Percentiles rank a stretch among this genome's conserved stretches.
Evolutionary conservation across 2,329 filamentous ascomycete species (phyloP).

Genomic region (Capronia americana): DNA sequence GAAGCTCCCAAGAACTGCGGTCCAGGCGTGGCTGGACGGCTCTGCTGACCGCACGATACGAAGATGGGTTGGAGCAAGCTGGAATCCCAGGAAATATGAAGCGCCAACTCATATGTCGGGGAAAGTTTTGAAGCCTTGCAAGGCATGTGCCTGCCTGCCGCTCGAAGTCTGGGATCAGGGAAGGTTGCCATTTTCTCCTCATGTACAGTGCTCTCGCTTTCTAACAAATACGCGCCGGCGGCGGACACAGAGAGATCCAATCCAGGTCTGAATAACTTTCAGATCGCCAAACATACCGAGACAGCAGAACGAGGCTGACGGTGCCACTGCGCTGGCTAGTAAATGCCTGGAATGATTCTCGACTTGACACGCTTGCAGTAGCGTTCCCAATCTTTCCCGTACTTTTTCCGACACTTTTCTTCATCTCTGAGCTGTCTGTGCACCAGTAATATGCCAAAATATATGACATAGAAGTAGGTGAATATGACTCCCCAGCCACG

Average conservation of each 20-base stretch:
- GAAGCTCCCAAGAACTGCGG: conserved; percentile 6
- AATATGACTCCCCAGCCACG: conserved; percentile 84
- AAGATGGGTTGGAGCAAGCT: conserved; percentile 11
- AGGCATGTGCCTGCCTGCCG: not conserved
- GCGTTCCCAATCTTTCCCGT: conserved; percentile 87
- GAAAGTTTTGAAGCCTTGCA: conserved; percentile 11
- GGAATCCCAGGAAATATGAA: not conserved
- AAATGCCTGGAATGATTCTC: conserved; percentile 71
- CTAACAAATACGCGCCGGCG: not conserved
- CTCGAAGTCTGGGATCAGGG: not conserved
- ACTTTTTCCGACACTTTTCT: conserved; percentile 88
- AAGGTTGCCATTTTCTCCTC: not conserved
- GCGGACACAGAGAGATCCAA: not conserved
- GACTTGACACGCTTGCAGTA: conserved; percentile 84
- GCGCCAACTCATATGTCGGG: not conserved
- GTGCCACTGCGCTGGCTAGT: conserved; percentile 12
- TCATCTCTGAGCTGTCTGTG: conserved; percentile 89
- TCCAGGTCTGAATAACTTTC: not conserved
- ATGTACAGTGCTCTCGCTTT: not conserved
- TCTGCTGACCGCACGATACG: conserved; percentile 5
- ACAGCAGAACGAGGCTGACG: not conserved
- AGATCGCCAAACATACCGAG: not conserved
- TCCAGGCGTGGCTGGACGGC: conserved; percentile 1
- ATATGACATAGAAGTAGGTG: conserved; percentile 93
- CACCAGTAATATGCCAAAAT: conserved; percentile 85